A percentile compares a stretch with the other conserved stretches of the same genome.
Evolutionary conservation across 2,329 filamentous ascomycete genomes (phyloP).

Genomic region (Trichoderma gracile): DNA sequence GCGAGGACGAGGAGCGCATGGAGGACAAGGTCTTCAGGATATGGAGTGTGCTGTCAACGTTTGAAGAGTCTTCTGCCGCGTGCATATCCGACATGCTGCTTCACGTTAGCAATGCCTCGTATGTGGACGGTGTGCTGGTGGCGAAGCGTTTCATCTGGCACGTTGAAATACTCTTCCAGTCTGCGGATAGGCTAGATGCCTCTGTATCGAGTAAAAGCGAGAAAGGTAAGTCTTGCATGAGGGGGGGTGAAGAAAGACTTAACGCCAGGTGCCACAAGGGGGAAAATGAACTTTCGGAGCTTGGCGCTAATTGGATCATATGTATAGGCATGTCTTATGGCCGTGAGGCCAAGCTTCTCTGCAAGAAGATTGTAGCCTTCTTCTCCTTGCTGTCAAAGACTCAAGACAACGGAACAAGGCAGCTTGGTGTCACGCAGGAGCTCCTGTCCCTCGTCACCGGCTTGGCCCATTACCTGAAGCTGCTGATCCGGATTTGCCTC

Average conservation of each 20-base stretch:
- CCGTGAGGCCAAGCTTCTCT: conserved; percentile 96
- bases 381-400: conserved; percentile 94
- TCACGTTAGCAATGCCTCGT: conserved; percentile 96
- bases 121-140: conserved; percentile 90
- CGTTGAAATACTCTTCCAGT: conserved; percentile 87
- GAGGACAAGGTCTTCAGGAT: conserved; percentile 98
- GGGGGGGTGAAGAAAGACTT: background rate
- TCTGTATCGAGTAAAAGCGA: conserved; percentile 68
- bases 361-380: conserved; percentile 98
- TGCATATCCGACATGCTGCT: conserved; percentile 99
- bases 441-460: conserved; percentile 96
- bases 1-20: conserved; percentile 87
- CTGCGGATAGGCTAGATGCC: conserved; percentile 80
- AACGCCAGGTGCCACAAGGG: background rate
- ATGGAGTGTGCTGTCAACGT: conserved; percentile 95
- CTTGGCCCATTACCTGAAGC: conserved; percentile 93
- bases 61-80: conserved; percentile 95
- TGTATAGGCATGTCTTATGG: conserved; percentile 79
- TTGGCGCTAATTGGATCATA: conserved; percentile 1
- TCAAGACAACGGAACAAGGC: conserved; percentile 84
- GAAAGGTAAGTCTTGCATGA: conserved; percentile 62
- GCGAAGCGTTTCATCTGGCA: conserved; percentile 96
- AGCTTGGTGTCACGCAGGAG: conserved; percentile 95
- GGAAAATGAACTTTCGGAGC: background rate
- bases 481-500: conserved; percentile 93